These are phyloP conservation scores for Aspergillus tanneri DNA, from an alignment of 2,329 filamentous ascomycete genomes.

Conservation along the genomic window DNA sequence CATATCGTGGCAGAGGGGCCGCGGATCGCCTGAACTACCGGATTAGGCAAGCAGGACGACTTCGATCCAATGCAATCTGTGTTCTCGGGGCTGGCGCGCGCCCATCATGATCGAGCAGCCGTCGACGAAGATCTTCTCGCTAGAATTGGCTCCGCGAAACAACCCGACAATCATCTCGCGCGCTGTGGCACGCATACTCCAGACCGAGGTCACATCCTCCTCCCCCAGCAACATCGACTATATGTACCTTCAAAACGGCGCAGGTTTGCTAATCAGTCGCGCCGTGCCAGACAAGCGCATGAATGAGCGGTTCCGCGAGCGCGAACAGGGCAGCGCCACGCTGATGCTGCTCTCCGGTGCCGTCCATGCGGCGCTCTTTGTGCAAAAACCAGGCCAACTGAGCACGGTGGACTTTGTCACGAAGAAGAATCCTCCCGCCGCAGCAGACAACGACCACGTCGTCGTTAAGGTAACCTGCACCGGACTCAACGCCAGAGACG, in stretches of 20 bases:
- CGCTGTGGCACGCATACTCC: neutral
- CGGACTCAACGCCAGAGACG: neutral
- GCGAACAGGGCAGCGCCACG: neutral
- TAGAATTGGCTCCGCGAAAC: neutral
- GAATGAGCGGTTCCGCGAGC: neutral
- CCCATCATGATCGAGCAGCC: slow-evolving; percentile 7
- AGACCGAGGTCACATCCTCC: neutral
- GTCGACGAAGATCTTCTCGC: neutral
- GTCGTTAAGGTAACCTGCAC: slow-evolving; percentile 1
- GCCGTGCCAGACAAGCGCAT: neutral
- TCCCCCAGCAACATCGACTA: neutral
- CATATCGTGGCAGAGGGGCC: neutral
- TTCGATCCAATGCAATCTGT: neutral
- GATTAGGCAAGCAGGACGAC: neutral
- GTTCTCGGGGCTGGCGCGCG: neutral
- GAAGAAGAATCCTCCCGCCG: neutral
- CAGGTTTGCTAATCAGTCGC: neutral
- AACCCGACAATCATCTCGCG: neutral
- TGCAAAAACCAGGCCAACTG: neutral
- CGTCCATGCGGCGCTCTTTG: neutral
- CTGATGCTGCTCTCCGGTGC: neutral
- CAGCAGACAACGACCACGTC: neutral
- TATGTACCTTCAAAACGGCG: neutral
- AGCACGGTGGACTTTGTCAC: neutral
- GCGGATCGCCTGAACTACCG: neutral